phyloP scores from a whole-genome alignment of 805 yeast species.

The Ogataea trehalophila region DNA sequence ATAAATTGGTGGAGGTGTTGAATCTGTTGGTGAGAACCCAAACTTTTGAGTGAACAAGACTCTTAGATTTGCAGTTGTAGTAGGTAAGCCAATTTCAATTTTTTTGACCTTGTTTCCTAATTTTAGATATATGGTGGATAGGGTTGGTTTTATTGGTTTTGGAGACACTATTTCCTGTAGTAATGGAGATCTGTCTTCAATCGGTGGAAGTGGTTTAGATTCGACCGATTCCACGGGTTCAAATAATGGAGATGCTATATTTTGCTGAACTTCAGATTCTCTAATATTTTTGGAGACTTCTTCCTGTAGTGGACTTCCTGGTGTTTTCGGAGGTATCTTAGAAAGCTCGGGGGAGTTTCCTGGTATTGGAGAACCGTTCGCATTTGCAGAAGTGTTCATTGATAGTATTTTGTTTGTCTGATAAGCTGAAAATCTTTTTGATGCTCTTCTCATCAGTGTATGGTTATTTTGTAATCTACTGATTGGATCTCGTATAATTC shows the following conservation, averaged over 20 bases:
- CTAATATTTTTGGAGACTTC: conserved; percentile 19
- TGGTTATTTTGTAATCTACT: conserved; percentile 77
- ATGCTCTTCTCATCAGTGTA: conserved; percentile 85
- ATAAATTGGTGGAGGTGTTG: conserved; percentile 71
- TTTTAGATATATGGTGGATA: conserved; percentile 36
- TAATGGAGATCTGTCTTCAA: neutral
- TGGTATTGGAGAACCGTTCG: conserved; percentile 11
- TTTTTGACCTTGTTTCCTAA: conserved; percentile 53
- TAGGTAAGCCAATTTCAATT: conserved; percentile 39
- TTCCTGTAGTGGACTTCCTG: conserved; percentile 20
- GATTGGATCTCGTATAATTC: conserved; percentile 47
- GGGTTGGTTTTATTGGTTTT: neutral
- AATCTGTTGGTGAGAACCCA: conserved; percentile 60
- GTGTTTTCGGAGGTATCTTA: conserved; percentile 13
- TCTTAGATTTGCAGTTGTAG: conserved; percentile 51
- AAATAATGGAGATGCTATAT: conserved; percentile 10
- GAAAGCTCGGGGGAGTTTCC: conserved; percentile 7
- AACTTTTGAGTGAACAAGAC: conserved; percentile 81
- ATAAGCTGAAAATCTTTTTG: conserved; percentile 89
- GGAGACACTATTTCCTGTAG: neutral
- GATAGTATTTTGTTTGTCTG: conserved; percentile 41
- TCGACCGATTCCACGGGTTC: neutral
- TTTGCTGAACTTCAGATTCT: conserved; percentile 23
- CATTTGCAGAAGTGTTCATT: conserved; percentile 13
- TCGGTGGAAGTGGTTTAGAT: neutral